A percentile compares a stretch with the other conserved stretches of the same genome.
These are phyloP conservation scores for Nidula microcarpa DNA, from an alignment of 768 basidiomycete species.

Conservation along the genomic window DNA sequence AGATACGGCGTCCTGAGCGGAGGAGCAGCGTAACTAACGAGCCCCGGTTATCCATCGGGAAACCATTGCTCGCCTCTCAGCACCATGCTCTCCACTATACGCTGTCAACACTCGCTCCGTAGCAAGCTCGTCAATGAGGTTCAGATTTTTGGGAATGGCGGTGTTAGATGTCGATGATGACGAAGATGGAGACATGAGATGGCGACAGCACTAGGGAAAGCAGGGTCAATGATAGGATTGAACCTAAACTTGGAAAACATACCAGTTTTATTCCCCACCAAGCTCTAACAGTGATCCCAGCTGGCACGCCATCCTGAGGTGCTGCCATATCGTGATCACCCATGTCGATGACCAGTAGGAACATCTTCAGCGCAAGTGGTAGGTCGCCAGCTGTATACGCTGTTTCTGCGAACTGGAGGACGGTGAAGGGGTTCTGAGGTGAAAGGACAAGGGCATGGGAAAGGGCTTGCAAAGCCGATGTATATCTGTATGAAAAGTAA, in stretches of 20 bases:
- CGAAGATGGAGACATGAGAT: slow-evolving; percentile 38
- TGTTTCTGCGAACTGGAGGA: slow-evolving; percentile 84
- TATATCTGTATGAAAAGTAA: slow-evolving; percentile 48
- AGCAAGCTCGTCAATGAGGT: slow-evolving; percentile 65
- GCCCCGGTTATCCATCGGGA: slow-evolving; percentile 37
- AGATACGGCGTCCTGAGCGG: too few relatives aligned
- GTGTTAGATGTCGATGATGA: slow-evolving; percentile 57
- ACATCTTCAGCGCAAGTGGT: slow-evolving; percentile 75
- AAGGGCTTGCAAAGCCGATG: slow-evolving; percentile 66
- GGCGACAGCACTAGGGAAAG: slow-evolving; percentile 51
- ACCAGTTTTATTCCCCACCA: slow-evolving; percentile 87
- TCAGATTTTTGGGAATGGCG: slow-evolving; percentile 49
- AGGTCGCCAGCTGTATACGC: slow-evolving; percentile 79
- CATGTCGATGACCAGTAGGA: slow-evolving; percentile 79
- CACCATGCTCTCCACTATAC: slow-evolving; percentile 48
- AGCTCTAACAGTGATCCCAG: slow-evolving; percentile 62
- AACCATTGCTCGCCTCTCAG: slow-evolving; percentile 38
- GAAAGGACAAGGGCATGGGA: slow-evolving; percentile 80
- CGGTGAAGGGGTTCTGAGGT: slow-evolving; percentile 83
- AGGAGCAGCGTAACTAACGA: slow-evolving; percentile 6
- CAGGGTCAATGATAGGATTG: background rate
- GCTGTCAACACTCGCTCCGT: slow-evolving; percentile 65
- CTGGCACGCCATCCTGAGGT: slow-evolving; percentile 35
- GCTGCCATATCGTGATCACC: slow-evolving; percentile 50
- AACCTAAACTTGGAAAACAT: slow-evolving; percentile 18